Base-by-base conservation (phyloP, 148 eudicot species). In the Heliosperma pusillum region DNA sequence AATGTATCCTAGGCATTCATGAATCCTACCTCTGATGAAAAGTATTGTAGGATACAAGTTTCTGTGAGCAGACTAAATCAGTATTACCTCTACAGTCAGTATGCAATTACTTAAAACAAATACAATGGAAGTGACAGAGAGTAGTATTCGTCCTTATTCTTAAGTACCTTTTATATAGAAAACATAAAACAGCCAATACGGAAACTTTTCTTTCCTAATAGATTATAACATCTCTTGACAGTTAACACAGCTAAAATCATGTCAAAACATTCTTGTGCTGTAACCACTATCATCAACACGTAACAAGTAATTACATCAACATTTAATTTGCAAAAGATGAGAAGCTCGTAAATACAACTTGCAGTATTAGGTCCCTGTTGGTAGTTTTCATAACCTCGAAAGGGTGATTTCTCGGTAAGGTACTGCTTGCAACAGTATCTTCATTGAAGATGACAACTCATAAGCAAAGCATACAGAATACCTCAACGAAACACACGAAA, bases 351-450 rank as follows among this genome's bases (percentile, higher is more conserved):
- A 45, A 69, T 47, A 69, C 26, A 69, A 47, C 57, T 69, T 69
- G 72, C 33, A 25, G 29, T 26, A 44, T 42, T 12, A 25, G 17
- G 33, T 62, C 56, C 69, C 36, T 17, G 50, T 24, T 25, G 29
- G 24, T 60, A 63, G 10, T 73, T 21, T 12, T 73, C 42, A 12
- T 33, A 73, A 19, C n/a, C 29, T 30, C 10, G 52, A 25, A 45
- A 36, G 53, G 45, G 42, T 10, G 19, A 67, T 10, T 67, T 20
- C 22, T 66, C 20, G 24, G 27, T 36, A 63, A 74, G 69, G 63
- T 69, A 66, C 22, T 29, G 16, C 72, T 33, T 76, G 42, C 66
- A 56, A 69, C 15, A 22, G 70, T 66, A 50, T 74, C 64, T 57
- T 50, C 60, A 24, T 70, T 21, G 29, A 70, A 45, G 44, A 24